Percentiles rank a stretch among this genome's conserved stretches.
Evolutionary conservation across 441 rosid species (phyloP).

Genomic region (Aleurites moluccanus): DNA sequence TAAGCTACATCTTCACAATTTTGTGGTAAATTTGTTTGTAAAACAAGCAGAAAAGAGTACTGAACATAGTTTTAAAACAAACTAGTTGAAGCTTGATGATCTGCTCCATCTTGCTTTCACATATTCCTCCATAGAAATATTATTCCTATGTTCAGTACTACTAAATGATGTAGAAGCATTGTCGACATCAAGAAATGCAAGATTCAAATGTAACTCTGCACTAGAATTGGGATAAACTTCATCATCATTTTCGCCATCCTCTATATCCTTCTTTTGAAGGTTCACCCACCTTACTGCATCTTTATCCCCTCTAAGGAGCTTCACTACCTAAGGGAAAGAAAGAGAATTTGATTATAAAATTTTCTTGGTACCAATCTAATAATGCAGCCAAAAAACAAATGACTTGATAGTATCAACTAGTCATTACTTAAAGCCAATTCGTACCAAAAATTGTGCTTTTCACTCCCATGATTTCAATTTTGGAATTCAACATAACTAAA

Average conservation of each 20-base stretch:
- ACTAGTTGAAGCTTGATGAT: slow-evolving; percentile 60
- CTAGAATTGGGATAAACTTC: slow-evolving; percentile 76
- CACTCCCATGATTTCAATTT: too few species aligned
- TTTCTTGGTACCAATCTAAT: background rate
- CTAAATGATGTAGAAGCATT: slow-evolving; percentile 58
- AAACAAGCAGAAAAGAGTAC: slow-evolving; percentile 6
- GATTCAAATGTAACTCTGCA: slow-evolving; percentile 53
- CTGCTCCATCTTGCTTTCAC: slow-evolving; percentile 53
- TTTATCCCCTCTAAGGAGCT: slow-evolving; percentile 56
- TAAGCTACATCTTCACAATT: background rate
- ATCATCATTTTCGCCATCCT: slow-evolving; percentile 40
- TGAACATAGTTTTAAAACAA: slow-evolving; percentile 7
- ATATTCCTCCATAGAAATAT: slow-evolving; percentile 48
- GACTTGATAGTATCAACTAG: too few species aligned
- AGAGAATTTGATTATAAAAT: background rate
- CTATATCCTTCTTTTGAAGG: slow-evolving; percentile 13
- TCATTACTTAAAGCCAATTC: too few species aligned
- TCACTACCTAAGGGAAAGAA: slow-evolving; percentile 45
- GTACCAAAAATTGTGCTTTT: too few species aligned
- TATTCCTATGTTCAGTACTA: slow-evolving; percentile 57
- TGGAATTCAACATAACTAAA: too few species aligned
- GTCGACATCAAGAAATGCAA: slow-evolving; percentile 72
- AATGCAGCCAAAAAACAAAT: background rate
- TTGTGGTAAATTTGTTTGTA: background rate
- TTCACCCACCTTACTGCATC: slow-evolving; percentile 34